Evolutionary conservation across 177 flowering plant species (phyloP), one percentile per base, ranked within the genome.

Genomic region (Vitis hybrid): DNA sequence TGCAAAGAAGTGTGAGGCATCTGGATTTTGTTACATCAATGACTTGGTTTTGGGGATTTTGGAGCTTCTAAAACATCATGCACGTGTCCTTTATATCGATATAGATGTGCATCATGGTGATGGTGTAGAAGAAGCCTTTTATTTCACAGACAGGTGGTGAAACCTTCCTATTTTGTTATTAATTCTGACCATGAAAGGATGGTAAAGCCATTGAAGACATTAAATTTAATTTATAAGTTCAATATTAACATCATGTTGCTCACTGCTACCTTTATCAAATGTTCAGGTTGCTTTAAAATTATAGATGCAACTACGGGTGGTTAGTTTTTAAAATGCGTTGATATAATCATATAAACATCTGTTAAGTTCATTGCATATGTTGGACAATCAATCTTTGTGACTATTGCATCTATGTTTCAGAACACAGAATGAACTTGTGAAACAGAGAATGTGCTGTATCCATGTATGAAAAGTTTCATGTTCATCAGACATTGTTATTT

Each of bases 41-140:
- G 98, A 95, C 79, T 78, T 95, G 75, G 99, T 95, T n/a, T 78
- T 95, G 79, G 99, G 99, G 59, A 95, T 95, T 70, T 75, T 95
- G 72, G 99, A 95, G 87, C 94, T 93, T 71, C 82, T 95, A 32
- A 95, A 93, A 78, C 77, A 93, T 77, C 98, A 95, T 82, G 84
- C 98, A 6, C 93, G 98, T 59, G 98, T 95, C 61, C 77, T 95
- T 52, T 95, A 93, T 62, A 88, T 95, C 75, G 98, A 94, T 75
- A 94, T 94, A 67, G 97, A 94, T 78, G 97, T 94, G 60, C 98
- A 94, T 82, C 98, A 94, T 70, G 98, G 98, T 32, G 98, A 94
- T 83, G 98, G 98, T 65, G 97, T 94, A 30, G 98, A 94, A 84
- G 98, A 94, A 83, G 98, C 97, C 52, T 94, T 94, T 74, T 94